Percentiles rank a stretch among this genome's conserved stretches.
Evolutionary conservation across 225 moss, liverwort and hornwort species (phyloP).

Genomic region (Physcomitrium patens): DNA sequence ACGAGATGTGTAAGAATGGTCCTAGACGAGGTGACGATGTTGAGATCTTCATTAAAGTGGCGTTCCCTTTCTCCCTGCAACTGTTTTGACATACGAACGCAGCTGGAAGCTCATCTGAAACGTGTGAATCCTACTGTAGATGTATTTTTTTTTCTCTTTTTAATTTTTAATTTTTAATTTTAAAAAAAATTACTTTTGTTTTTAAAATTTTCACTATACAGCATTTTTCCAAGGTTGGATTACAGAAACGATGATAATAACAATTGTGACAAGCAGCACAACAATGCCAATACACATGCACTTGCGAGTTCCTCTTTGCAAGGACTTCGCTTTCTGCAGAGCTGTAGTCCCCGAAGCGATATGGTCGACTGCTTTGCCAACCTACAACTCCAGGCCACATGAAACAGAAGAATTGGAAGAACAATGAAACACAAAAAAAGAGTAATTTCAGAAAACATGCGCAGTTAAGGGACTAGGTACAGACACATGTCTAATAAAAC

Average conservation of each 20-base stretch:
- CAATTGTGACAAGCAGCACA: slow-evolving; percentile 58
- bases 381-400: slow-evolving; percentile 44
- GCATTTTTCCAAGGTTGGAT: slow-evolving; percentile 78
- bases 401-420: too few species aligned
- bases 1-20: slow-evolving; percentile 28
- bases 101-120: too few species aligned
- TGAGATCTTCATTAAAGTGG: slow-evolving; percentile 5
- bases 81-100: too few species aligned
- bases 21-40: slow-evolving; percentile 25
- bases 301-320: slow-evolving; percentile 79
- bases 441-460: too few species aligned
- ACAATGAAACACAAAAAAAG: too few species aligned
- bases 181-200: too few species aligned
- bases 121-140: too few species aligned
- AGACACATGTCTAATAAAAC: not conserved
- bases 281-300: slow-evolving; percentile 88
- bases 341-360: slow-evolving; percentile 68
- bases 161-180: too few species aligned
- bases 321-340: slow-evolving; percentile 70
- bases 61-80: too few species aligned
- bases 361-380: slow-evolving; percentile 82
- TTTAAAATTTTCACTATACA: not conserved
- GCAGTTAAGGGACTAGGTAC: not conserved
- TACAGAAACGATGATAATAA: slow-evolving; percentile 67
- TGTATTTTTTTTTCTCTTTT: too few species aligned